These are phyloP conservation scores for Apiosordaria backusii DNA, from an alignment of 495 filamentous ascomycete species.

Conservation along the genomic window DNA sequence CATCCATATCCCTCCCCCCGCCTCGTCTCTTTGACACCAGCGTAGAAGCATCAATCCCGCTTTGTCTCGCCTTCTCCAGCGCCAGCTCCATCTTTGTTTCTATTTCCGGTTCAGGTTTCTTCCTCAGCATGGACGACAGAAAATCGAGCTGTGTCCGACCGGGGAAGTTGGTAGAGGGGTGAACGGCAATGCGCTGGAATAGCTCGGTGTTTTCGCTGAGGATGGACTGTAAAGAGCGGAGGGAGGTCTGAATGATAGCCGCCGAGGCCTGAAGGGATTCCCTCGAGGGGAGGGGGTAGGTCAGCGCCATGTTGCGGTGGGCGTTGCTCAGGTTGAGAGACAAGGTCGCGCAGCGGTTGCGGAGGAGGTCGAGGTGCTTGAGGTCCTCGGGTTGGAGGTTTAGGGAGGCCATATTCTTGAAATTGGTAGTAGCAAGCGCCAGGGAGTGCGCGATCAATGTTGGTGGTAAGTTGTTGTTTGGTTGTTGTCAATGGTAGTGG, in stretches of 20 bases:
- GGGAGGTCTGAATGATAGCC: constrained; percentile 61
- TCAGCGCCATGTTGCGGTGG: constrained; percentile 35
- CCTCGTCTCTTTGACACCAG: neutral
- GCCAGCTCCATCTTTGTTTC: constrained; percentile 69
- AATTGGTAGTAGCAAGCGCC: neutral
- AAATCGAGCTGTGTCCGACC: constrained; percentile 62
- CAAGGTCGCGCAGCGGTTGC: constrained; percentile 67
- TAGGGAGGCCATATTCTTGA: constrained; percentile 45
- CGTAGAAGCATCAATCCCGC: constrained; percentile 12
- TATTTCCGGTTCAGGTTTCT: constrained; percentile 73
- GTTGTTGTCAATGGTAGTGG: neutral
- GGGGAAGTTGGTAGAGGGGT: constrained; percentile 74
- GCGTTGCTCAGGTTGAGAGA: constrained; percentile 63
- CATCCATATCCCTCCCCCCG: neutral
- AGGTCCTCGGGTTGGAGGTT: constrained; percentile 57
- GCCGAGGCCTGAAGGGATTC: constrained; percentile 66
- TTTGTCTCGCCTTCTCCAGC: constrained; percentile 35
- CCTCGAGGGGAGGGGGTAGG: constrained; percentile 46
- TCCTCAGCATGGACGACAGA: constrained; percentile 65
- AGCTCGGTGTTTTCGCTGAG: constrained; percentile 56
- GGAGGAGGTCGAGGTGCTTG: constrained; percentile 69
- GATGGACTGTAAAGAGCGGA: constrained; percentile 56
- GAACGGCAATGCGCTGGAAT: constrained; percentile 60
- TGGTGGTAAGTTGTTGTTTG: neutral
- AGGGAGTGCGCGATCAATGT: no score